A percentile compares a stretch with the other conserved stretches of the same genome.
phyloP scores from a whole-genome alignment of 129 eudicot genomes.

The Daucus carota region DH1_v3.0 NC_030389.2:493001-493500 shows the following conservation, averaged over 20 bases:
- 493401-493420: not conserved
- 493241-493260: too few relatives aligned
- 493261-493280: too few relatives aligned
- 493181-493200: too few relatives aligned
- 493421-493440: not conserved
- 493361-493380: too few relatives aligned
- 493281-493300: too few relatives aligned
- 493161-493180: too few relatives aligned
- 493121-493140: not conserved
- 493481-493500: not conserved
- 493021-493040: slow-evolving; percentile 29
- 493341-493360: too few relatives aligned
- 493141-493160: slow-evolving; percentile 1
- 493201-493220: too few relatives aligned
- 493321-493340: too few relatives aligned
- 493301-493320: too few relatives aligned
- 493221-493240: too few relatives aligned
- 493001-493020: not conserved
- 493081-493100: slow-evolving; percentile 2
- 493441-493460: not conserved
- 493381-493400: too few relatives aligned
- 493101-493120: not conserved
- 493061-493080: slow-evolving; percentile 18
- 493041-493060: slow-evolving; percentile 17
- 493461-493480: not conserved